A percentile compares a stretch with the other conserved stretches of the same genome.
Conservation (phyloP, 805 yeast species). For the Ogataea methanolica region DNA sequence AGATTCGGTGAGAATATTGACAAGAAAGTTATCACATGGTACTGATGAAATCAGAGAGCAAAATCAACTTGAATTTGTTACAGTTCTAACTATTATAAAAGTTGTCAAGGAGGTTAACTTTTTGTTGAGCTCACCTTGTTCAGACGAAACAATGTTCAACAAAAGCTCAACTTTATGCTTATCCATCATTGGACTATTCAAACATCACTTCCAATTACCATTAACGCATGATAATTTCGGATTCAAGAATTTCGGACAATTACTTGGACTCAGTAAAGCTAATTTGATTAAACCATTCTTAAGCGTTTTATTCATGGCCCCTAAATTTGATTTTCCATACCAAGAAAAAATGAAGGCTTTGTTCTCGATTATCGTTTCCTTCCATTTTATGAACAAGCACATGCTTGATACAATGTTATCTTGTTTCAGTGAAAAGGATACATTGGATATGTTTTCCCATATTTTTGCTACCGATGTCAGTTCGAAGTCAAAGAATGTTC, state of each 20-base stretch:
- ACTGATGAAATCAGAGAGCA: slow-evolving; percentile 7
- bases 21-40: background rate
- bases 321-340: slow-evolving; percentile 13
- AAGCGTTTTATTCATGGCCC: slow-evolving; percentile 8
- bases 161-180: slow-evolving; percentile 11
- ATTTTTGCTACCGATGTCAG: slow-evolving; percentile 5
- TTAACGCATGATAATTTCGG: slow-evolving; percentile 19
- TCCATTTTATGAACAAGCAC: slow-evolving; percentile 17
- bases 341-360: slow-evolving; percentile 18
- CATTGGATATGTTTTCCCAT: slow-evolving; percentile 8
- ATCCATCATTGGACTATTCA: slow-evolving; percentile 17
- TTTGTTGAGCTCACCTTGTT: slow-evolving; percentile 4
- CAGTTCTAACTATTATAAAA: slow-evolving; percentile 22
- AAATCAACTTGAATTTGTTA: slow-evolving; percentile 22
- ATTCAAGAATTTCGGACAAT: slow-evolving; percentile 22
- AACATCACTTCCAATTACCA: slow-evolving; percentile 26
- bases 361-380: slow-evolving; percentile 16
- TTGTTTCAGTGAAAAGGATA: slow-evolving; percentile 4
- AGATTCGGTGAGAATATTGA: slow-evolving; percentile 2
- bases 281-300: slow-evolving; percentile 11
- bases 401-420: slow-evolving; percentile 13
- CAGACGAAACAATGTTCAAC: slow-evolving; percentile 11
- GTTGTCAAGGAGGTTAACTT: slow-evolving; percentile 10
- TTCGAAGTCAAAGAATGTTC: background rate
- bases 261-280: slow-evolving; percentile 10